phyloP scores from a whole-genome alignment of 2,329 filamentous ascomycete genomes.

The Pestalotiopsis sp. region DNA sequence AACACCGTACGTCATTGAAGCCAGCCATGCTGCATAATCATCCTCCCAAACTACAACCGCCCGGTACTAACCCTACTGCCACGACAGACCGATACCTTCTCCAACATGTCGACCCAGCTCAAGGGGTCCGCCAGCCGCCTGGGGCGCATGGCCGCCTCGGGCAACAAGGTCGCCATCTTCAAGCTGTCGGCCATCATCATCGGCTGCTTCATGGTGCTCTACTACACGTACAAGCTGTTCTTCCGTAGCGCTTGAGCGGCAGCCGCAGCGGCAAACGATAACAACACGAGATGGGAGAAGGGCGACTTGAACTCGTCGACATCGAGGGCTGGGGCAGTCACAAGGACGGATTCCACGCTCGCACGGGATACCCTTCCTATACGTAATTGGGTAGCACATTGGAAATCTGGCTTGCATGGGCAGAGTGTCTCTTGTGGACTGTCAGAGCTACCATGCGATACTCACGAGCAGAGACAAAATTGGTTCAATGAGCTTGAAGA shows the following conservation, averaged over 20 bases:
- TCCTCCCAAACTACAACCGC: no score
- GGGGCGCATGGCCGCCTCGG: constrained; percentile 86
- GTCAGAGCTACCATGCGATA: not conserved
- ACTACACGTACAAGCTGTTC: constrained; percentile 69
- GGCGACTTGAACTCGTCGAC: not conserved
- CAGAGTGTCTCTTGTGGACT: not conserved
- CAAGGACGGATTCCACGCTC: not conserved
- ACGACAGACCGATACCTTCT: constrained; percentile 84
- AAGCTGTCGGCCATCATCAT: constrained; percentile 87
- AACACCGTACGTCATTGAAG: constrained; percentile 65
- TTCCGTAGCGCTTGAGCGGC: constrained; percentile 43
- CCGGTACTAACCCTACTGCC: not conserved
- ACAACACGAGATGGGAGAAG: not conserved
- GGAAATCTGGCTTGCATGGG: not conserved
- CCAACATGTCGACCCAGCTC: constrained; percentile 78
- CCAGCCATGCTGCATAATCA: no score
- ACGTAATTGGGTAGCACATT: not conserved
- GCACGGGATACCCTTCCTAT: not conserved
- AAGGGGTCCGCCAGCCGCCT: constrained; percentile 83
- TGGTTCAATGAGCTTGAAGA: not conserved
- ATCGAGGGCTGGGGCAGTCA: not conserved
- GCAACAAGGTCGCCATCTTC: constrained; percentile 88
- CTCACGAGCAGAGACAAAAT: not conserved
- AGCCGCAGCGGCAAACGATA: no score
- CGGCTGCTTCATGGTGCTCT: constrained; percentile 72